phyloP scores from a whole-genome alignment of 2,329 filamentous ascomycete genomes.

The Bipolaris victoriae region DNA sequence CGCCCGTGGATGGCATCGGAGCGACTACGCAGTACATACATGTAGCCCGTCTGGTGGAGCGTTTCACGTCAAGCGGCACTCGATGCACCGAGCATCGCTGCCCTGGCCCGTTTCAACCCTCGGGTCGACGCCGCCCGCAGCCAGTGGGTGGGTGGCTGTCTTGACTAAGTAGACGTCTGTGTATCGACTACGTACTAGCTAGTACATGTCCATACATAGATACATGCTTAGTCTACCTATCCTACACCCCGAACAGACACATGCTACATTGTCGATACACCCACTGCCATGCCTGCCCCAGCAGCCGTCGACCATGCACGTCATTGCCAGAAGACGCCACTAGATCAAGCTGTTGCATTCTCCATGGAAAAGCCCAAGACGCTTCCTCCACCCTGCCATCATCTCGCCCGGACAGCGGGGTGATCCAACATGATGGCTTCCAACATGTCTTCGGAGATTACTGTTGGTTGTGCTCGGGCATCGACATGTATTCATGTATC shows the following conservation, averaged over 20 bases:
- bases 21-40: too few relatives aligned
- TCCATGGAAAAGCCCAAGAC: not conserved
- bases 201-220: too few relatives aligned
- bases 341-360: not conserved
- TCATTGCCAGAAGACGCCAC: not conserved
- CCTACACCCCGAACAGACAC: too few relatives aligned
- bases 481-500: too few relatives aligned
- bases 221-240: too few relatives aligned
- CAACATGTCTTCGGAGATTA: conserved; percentile 7
- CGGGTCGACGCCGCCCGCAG: not conserved
- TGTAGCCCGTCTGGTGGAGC: not conserved
- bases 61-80: not conserved
- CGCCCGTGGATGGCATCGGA: too few relatives aligned
- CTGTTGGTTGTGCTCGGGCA: conserved; percentile 66
- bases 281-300: conserved; percentile 7
- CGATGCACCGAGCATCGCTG: not conserved
- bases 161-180: too few relatives aligned
- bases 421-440: not conserved
- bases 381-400: not conserved
- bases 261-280: too few relatives aligned
- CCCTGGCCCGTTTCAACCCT: conserved; percentile 13
- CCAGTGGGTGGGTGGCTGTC: not conserved
- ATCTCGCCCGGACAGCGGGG: not conserved
- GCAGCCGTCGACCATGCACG: conserved; percentile 1
- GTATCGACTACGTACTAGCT: too few relatives aligned